These are phyloP conservation scores for Cucurbita ficifolia DNA, from an alignment of 306 rosid genomes.

Conservation along the genomic window DNA sequence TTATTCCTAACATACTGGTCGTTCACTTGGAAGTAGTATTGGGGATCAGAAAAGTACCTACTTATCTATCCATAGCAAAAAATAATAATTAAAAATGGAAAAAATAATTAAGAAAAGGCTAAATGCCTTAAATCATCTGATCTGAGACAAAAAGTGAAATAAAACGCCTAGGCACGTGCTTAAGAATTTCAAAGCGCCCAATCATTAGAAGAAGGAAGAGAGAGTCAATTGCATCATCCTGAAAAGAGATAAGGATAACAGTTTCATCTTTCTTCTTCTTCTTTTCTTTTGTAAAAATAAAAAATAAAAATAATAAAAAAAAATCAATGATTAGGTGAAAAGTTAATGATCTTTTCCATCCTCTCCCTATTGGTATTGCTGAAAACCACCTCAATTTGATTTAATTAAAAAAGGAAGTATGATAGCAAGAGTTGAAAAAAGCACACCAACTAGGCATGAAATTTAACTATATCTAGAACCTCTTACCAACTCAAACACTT, in stretches of 20 bases:
- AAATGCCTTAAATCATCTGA: neutral
- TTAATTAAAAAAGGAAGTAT: neutral
- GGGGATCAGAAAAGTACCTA: slow-evolving; percentile 86
- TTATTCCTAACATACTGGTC: slow-evolving; percentile 92
- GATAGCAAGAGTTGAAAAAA: neutral
- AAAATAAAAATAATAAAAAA: neutral
- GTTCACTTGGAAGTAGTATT: slow-evolving; percentile 94
- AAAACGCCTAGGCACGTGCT: neutral
- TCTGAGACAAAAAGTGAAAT: neutral
- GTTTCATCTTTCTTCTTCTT: neutral
- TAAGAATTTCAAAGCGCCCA: neutral
- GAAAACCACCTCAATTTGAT: neutral
- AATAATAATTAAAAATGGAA: neutral
- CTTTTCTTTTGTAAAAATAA: neutral
- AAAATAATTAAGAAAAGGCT: neutral
- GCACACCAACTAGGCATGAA: neutral
- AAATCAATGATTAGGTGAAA: neutral
- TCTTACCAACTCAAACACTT: neutral
- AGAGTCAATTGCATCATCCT: neutral
- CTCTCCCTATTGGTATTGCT: neutral
- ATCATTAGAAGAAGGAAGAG: neutral
- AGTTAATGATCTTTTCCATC: neutral
- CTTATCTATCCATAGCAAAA: slow-evolving; percentile 48
- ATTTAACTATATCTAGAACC: neutral
- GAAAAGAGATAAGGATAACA: neutral